phyloP scores from a whole-genome alignment of 306 rosid species.

The Casuarina equisetifolia region DNA sequence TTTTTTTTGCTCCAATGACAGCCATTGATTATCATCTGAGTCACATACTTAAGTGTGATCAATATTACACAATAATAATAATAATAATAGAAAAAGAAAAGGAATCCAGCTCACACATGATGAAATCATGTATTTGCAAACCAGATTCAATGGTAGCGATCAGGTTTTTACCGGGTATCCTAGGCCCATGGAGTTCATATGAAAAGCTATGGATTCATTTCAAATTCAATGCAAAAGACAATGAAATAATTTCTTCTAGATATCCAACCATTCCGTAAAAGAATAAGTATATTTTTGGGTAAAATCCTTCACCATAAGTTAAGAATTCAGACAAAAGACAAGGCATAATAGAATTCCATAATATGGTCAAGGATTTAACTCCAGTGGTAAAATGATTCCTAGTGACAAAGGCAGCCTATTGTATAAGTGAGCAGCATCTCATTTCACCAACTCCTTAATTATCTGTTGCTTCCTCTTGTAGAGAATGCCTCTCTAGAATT shows the following conservation, averaged over 20 bases:
- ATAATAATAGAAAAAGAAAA: too few species aligned
- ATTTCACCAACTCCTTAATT: slow-evolving; percentile 28
- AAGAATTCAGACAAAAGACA: background rate
- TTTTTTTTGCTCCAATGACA: too few species aligned
- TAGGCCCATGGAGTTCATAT: background rate
- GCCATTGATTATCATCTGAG: too few species aligned
- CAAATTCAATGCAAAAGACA: slow-evolving; percentile 1
- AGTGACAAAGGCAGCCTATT: background rate
- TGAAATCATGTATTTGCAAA: too few species aligned
- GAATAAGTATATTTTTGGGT: background rate
- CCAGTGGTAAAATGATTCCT: background rate
- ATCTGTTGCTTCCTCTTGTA: slow-evolving; percentile 39
- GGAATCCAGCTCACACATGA: too few species aligned
- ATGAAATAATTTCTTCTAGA: background rate
- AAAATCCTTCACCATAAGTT: background rate
- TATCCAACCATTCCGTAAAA: background rate
- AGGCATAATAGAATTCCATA: background rate
- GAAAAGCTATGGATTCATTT: background rate
- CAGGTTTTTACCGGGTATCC: too few species aligned
- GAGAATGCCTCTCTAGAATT: slow-evolving; percentile 59
- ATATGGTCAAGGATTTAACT: background rate
- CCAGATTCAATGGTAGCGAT: too few species aligned
- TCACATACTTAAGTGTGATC: too few species aligned
- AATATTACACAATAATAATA: too few species aligned
- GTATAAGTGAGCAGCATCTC: slow-evolving; percentile 11